A percentile compares a stretch with the other conserved stretches of the same genome.
phyloP scores from a whole-genome alignment of 148 eudicot species.

The Diospyros kaki region DNA sequence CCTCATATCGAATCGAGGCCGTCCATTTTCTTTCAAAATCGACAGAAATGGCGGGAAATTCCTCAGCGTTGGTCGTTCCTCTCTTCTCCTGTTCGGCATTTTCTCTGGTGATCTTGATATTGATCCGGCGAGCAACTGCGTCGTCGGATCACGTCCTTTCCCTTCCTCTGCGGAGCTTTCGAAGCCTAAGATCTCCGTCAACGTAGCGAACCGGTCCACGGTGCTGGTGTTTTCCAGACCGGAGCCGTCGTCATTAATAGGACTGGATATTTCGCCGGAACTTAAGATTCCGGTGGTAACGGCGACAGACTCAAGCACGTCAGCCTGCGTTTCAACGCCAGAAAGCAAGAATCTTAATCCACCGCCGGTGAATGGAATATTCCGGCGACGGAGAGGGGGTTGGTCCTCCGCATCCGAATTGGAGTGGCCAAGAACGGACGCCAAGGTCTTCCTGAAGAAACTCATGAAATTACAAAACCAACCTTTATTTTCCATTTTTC shows the following conservation, averaged over 20 bases:
- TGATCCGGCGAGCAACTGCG: neutral
- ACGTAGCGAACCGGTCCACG: neutral
- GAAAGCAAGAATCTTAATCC: too few relatives aligned
- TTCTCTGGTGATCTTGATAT: neutral
- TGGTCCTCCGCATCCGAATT: too few relatives aligned
- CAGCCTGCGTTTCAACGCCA: neutral
- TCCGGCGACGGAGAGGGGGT: too few relatives aligned
- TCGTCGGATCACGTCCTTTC: neutral
- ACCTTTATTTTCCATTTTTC: too few relatives aligned
- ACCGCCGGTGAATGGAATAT: too few relatives aligned
- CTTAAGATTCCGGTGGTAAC: neutral
- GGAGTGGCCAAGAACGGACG: too few relatives aligned
- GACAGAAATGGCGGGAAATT: slow-evolving; percentile 24
- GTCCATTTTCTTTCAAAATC: slow-evolving; percentile 24
- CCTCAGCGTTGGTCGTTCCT: neutral
- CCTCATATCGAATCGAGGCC: slow-evolving; percentile 21
- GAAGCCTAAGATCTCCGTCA: slow-evolving; percentile 3
- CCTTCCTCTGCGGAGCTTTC: neutral
- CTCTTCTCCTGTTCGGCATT: slow-evolving; percentile 12
- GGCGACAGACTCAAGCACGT: neutral
- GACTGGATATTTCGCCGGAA: neutral
- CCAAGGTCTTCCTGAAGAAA: too few relatives aligned
- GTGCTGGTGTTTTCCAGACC: too few relatives aligned
- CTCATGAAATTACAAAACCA: too few relatives aligned
- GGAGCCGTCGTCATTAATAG: too few relatives aligned